phyloP scores from a whole-genome alignment of 306 rosid genomes.

The Boehmeria nivea region DNA sequence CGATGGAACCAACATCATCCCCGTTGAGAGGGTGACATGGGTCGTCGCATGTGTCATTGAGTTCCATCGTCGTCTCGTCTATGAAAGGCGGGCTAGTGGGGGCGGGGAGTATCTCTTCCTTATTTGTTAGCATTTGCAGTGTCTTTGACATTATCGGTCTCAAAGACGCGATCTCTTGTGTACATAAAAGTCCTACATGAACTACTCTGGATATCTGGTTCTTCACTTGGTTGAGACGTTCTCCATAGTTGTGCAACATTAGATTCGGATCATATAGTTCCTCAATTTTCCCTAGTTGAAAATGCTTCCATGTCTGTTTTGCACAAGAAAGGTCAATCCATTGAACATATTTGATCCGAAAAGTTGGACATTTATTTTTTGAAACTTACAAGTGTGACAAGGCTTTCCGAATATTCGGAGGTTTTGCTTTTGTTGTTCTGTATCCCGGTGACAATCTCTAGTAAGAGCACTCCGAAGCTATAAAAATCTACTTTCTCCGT shows the following conservation, averaged over 20 bases:
- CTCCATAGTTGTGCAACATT: conserved; percentile 35
- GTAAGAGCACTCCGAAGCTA: conserved; percentile 72
- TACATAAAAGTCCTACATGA: conserved; percentile 79
- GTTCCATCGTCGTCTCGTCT: conserved; percentile 81
- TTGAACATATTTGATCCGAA: too few species aligned
- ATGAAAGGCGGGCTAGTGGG: conserved; percentile 87
- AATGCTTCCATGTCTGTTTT: conserved; percentile 79
- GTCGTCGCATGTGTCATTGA: conserved; percentile 45
- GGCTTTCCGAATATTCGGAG: conserved; percentile 62
- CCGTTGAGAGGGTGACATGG: conserved; percentile 34
- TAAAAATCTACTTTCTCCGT: conserved; percentile 88
- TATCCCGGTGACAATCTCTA: conserved; percentile 66
- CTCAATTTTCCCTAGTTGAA: conserved; percentile 52
- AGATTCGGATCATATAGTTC: conserved; percentile 66
- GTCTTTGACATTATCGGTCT: conserved; percentile 79
- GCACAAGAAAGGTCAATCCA: conserved; percentile 8
- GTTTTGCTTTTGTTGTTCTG: conserved; percentile 72
- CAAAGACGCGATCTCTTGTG: conserved; percentile 66
- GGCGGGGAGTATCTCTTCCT: conserved; percentile 55
- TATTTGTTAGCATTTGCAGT: conserved; percentile 64
- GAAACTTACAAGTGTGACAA: conserved; percentile 55
- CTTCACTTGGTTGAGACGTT: conserved; percentile 22
- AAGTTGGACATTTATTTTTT: too few species aligned
- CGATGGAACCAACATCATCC: conserved; percentile 42
- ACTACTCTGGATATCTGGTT: conserved; percentile 57